Percentiles rank a stretch among this genome's conserved stretches.
Conservation (phyloP, 805 yeast genomes). For the Tetrapisispora iriomotensis region DNA sequence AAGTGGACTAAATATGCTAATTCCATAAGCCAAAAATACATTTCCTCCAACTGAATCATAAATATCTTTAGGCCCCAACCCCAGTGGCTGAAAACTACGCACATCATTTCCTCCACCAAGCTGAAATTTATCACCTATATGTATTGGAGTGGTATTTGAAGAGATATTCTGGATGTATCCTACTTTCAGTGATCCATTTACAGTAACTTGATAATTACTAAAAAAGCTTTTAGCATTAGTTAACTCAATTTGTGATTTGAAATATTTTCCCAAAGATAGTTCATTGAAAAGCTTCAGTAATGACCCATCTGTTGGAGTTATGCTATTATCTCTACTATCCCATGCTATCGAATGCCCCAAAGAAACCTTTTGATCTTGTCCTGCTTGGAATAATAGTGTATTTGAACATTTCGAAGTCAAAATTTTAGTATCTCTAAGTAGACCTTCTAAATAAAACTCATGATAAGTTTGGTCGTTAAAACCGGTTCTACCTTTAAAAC, state of each 20-base stretch:
- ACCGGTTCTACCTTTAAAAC: constrained; percentile 17
- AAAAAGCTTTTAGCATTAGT: constrained; percentile 20
- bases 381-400: constrained; percentile 47
- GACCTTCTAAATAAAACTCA: constrained; percentile 36
- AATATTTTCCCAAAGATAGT: constrained; percentile 27
- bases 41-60: constrained; percentile 61
- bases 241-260: constrained; percentile 27
- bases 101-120: constrained; percentile 73
- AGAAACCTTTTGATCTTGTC: constrained; percentile 51
- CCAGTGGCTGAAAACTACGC: constrained; percentile 57
- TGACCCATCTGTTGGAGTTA: constrained; percentile 40
- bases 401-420: constrained; percentile 43
- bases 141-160: constrained; percentile 32
- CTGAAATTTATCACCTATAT: constrained; percentile 70
- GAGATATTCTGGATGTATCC: constrained; percentile 46
- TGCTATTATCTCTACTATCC: constrained; percentile 35
- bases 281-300: constrained; percentile 36
- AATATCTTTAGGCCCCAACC: constrained; percentile 52
- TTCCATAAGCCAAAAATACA: constrained; percentile 44
- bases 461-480: constrained; percentile 31
- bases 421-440: constrained; percentile 24
- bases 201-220: constrained; percentile 29
- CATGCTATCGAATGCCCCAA: constrained; percentile 32
- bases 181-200: constrained; percentile 39
- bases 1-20: constrained; percentile 48